A percentile compares a stretch with the other conserved stretches of the same genome.
Conservation (phyloP, 129 eudicot species). For the Saussurea involucrata region DNA sequence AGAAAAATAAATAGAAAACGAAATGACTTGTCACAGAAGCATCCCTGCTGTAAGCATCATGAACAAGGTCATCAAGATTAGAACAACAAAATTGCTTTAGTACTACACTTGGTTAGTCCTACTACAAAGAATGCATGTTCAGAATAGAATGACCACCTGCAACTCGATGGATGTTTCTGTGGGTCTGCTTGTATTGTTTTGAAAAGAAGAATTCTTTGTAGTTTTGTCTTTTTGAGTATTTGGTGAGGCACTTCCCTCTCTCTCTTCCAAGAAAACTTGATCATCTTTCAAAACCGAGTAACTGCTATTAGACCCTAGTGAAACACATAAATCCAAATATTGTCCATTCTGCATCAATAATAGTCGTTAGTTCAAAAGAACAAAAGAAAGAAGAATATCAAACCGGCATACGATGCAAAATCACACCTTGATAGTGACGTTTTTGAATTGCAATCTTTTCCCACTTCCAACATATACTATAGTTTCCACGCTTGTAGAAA, state of each 20-base stretch:
- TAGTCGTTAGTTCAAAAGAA: background rate
- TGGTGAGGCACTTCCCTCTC: slow-evolving; percentile 34
- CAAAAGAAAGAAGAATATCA: background rate
- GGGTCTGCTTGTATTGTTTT: slow-evolving; percentile 45
- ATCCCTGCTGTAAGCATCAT: background rate
- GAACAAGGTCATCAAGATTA: background rate
- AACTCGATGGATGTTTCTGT: slow-evolving; percentile 71
- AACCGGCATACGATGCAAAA: slow-evolving; percentile 15
- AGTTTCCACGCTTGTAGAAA: slow-evolving; percentile 56
- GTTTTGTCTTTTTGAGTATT: slow-evolving; percentile 31
- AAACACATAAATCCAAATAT: slow-evolving; percentile 70
- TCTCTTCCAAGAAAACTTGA: slow-evolving; percentile 51
- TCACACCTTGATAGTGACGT: slow-evolving; percentile 72
- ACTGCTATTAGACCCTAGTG: slow-evolving; percentile 72
- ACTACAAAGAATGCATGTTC: background rate
- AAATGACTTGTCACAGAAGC: slow-evolving; percentile 6
- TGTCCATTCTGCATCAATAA: slow-evolving; percentile 59
- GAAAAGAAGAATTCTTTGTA: slow-evolving; percentile 29
- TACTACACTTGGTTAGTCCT: background rate
- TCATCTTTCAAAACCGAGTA: slow-evolving; percentile 65
- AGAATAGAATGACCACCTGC: slow-evolving; percentile 50
- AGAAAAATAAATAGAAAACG: background rate
- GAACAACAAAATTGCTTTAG: background rate
- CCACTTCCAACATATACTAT: slow-evolving; percentile 73
- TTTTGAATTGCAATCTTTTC: slow-evolving; percentile 69